These are phyloP conservation scores for Tripterygium wilfordii DNA, from an alignment of 177 flowering plant genomes.

Conservation along the genomic window DNA sequence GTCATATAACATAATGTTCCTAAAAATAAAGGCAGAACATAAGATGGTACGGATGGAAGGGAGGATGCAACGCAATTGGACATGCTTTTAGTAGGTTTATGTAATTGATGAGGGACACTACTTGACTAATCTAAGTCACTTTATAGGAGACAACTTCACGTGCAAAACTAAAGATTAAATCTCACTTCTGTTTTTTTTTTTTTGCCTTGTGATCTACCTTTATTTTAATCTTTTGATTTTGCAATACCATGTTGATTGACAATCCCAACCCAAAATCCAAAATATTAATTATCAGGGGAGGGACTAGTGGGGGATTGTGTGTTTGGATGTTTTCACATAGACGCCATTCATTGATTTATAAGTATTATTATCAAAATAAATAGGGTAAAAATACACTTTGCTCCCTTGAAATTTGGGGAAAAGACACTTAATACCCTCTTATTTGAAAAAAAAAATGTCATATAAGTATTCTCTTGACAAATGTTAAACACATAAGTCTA, in stretches of 20 bases:
- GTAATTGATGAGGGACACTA: background rate
- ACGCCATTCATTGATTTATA: no score
- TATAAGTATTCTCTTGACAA: no score
- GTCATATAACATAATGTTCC: conserved; percentile 14
- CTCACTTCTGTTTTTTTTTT: background rate
- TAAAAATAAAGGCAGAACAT: conserved; percentile 3
- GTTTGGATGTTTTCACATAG: no score
- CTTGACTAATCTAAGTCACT: conserved; percentile 18
- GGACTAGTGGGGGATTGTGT: no score
- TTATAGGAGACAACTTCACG: conserved; percentile 10
- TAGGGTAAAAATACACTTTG: no score
- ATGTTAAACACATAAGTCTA: no score
- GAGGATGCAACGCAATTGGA: background rate
- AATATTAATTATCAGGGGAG: no score
- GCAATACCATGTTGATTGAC: conserved; percentile 1
- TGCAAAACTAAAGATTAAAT: background rate
- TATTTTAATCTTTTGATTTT: background rate
- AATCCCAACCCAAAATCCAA: background rate
- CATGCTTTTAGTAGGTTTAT: background rate
- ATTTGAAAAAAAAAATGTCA: no score
- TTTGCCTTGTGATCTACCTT: background rate
- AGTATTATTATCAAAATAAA: no score
- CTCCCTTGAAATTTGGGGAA: no score
- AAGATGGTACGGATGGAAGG: background rate
- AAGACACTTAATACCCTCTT: no score